These are phyloP conservation scores for Ophiocordyceps polyrhachis-furcata DNA, from an alignment of 2,329 filamentous ascomycete species.

Conservation along the genomic window DNA sequence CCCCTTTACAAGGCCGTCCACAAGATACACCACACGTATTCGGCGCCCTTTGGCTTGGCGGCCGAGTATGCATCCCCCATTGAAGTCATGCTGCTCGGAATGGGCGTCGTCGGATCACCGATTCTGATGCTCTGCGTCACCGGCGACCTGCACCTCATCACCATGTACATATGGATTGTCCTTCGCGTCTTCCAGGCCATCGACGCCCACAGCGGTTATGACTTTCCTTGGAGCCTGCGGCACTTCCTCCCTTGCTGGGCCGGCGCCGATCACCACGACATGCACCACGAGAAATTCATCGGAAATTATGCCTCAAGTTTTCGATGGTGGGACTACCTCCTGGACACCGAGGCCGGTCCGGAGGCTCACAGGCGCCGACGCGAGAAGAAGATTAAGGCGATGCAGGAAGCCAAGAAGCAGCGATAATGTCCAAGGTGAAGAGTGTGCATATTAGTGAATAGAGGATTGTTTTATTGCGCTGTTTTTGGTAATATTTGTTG, in stretches of 20 bases:
- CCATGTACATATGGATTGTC: slow-evolving; percentile 95
- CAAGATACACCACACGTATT: slow-evolving; percentile 99
- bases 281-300: slow-evolving; percentile 96
- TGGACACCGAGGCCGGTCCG: slow-evolving; percentile 84
- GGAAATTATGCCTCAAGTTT: slow-evolving; percentile 97
- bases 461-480: slow-evolving; percentile 9
- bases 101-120: slow-evolving; percentile 68
- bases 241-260: slow-evolving; percentile 97
- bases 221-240: slow-evolving; percentile 93
- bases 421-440: slow-evolving; percentile 25
- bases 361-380: slow-evolving; percentile 72
- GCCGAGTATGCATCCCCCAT: slow-evolving; percentile 97
- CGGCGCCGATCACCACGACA: slow-evolving; percentile 87
- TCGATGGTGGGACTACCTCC: slow-evolving; percentile 92
- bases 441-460: slow-evolving; percentile 5
- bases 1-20: slow-evolving; percentile 92
- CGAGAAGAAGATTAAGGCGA: slow-evolving; percentile 51
- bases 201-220: slow-evolving; percentile 92
- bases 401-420: slow-evolving; percentile 43
- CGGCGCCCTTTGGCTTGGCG: slow-evolving; percentile 85
- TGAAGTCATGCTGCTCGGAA: slow-evolving; percentile 84
- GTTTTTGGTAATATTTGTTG: slow-evolving; percentile 11
- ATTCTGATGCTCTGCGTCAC: slow-evolving; percentile 72
- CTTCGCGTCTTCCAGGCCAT: slow-evolving; percentile 92
- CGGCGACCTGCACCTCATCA: slow-evolving; percentile 78